These are phyloP conservation scores for Ascochyta koolunga DNA, from an alignment of 2,329 filamentous ascomycete genomes.

Conservation along the genomic window DNA sequence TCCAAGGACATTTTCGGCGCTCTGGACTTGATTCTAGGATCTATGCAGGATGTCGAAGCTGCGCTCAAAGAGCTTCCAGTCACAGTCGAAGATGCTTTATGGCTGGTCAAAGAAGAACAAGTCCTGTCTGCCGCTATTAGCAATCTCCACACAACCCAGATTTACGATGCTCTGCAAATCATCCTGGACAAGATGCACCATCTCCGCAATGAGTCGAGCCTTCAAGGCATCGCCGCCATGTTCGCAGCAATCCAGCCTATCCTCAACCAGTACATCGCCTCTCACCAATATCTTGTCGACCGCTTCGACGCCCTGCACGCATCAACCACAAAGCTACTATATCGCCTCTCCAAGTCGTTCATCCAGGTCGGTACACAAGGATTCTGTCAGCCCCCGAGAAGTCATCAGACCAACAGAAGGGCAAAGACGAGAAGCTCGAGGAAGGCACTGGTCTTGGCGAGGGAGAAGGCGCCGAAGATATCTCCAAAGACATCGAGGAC, in stretches of 20 bases:
- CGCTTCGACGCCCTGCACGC: slow-evolving; percentile 70
- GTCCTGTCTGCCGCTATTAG: slow-evolving; percentile 54
- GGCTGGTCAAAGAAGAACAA: slow-evolving; percentile 62
- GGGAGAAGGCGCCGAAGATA: slow-evolving; percentile 93
- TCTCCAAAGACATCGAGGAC: slow-evolving; percentile 93
- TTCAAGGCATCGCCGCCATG: slow-evolving; percentile 61
- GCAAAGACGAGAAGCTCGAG: slow-evolving; percentile 80
- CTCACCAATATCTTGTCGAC: slow-evolving; percentile 64
- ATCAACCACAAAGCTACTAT: slow-evolving; percentile 74
- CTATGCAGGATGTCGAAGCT: slow-evolving; percentile 74
- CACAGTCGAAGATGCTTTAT: slow-evolving; percentile 66
- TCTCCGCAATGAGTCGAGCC: slow-evolving; percentile 48
- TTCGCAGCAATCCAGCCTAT: slow-evolving; percentile 72
- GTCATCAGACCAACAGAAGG: slow-evolving; percentile 66
- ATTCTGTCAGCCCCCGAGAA: slow-evolving; percentile 92
- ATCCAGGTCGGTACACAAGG: slow-evolving; percentile 80
- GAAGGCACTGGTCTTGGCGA: slow-evolving; percentile 92
- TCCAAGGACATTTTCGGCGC: slow-evolving; percentile 65
- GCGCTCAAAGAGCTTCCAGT: slow-evolving; percentile 60
- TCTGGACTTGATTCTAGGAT: slow-evolving; percentile 78
- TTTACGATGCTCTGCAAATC: slow-evolving; percentile 55
- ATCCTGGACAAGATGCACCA: slow-evolving; percentile 55
- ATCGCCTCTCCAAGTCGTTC: slow-evolving; percentile 77
- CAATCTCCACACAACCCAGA: slow-evolving; percentile 64
- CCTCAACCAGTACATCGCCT: slow-evolving; percentile 71